These are phyloP conservation scores for Hypericum perforatum DNA, from an alignment of 345 rosid genomes.

Conservation along the genomic window DNA sequence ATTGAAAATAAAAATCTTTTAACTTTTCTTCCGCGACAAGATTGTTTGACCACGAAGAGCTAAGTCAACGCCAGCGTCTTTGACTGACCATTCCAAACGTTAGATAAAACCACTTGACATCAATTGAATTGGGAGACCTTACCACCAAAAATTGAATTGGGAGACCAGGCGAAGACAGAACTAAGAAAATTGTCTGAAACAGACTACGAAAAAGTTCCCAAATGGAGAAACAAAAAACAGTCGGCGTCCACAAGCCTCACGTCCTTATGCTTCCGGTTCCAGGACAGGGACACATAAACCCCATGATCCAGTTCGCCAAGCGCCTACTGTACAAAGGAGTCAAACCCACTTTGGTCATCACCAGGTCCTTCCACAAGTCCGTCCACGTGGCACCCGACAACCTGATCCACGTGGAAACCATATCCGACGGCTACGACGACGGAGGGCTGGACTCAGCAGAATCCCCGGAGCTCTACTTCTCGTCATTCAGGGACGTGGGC, in stretches of 20 bases:
- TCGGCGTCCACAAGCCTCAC: slow-evolving; percentile 10
- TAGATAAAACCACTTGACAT: no score
- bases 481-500: slow-evolving; percentile 13
- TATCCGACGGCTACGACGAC: slow-evolving; percentile 37
- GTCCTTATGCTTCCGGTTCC: slow-evolving; percentile 24
- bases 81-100: no score
- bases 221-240: no score
- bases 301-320: slow-evolving; percentile 31
- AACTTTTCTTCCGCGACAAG: no score
- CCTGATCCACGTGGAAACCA: slow-evolving; percentile 16
- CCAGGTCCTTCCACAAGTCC: slow-evolving; percentile 12
- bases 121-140: no score
- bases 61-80: no score
- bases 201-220: no score
- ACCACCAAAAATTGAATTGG: no score
- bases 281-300: slow-evolving; percentile 31
- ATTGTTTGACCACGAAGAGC: no score
- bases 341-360: slow-evolving; percentile 19
- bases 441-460: slow-evolving; percentile 9
- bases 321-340: slow-evolving; percentile 26
- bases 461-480: slow-evolving; percentile 9
- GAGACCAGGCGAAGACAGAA: no score
- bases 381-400: slow-evolving; percentile 7
- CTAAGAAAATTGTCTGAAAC: no score
- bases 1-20: no score